Conservation (phyloP, 2,329 filamentous ascomycete genomes). For the Periconia macrospinosa region DNA sequence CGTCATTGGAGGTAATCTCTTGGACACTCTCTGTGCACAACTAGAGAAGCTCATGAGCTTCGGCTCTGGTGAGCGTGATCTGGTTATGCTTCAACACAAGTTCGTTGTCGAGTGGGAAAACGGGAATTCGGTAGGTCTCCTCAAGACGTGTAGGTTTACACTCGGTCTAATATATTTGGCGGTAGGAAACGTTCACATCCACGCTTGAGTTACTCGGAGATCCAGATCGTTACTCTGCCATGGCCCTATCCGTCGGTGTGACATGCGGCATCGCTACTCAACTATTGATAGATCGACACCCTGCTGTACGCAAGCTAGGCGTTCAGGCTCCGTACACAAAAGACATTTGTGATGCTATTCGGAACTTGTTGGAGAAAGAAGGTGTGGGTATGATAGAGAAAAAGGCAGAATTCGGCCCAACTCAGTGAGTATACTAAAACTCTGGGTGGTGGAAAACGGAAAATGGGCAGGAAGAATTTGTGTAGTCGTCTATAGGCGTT, state of each 20-base stretch:
- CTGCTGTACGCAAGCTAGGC: constrained; percentile 6
- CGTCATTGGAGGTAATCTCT: constrained; percentile 6
- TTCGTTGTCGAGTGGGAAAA: constrained; percentile 7
- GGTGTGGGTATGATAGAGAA: constrained; percentile 4
- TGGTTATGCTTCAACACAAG: constrained; percentile 12
- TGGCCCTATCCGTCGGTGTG: constrained; percentile 5
- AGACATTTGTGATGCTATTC: constrained; percentile 6
- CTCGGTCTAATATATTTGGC: background rate
- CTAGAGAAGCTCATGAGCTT: constrained; percentile 13
- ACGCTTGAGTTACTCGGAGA: constrained; percentile 8
- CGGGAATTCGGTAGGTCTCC: constrained; percentile 2
- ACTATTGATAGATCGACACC: constrained; percentile 9
- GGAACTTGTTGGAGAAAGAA: constrained; percentile 1
- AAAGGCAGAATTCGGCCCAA: background rate
- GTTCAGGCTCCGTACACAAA: constrained; percentile 3
- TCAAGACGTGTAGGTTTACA: background rate
- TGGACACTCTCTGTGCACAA: constrained; percentile 9
- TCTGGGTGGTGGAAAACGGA: too few species aligned
- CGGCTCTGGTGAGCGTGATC: background rate
- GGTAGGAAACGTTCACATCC: constrained; percentile 9
- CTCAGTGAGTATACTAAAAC: too few species aligned
- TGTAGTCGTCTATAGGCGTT: too few species aligned
- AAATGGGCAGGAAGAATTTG: too few species aligned
- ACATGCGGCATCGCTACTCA: constrained; percentile 10
- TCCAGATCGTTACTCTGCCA: constrained; percentile 5